Conservation (phyloP, 495 filamentous ascomycete species). For the Hapsidospora chrysogenum region DNA sequence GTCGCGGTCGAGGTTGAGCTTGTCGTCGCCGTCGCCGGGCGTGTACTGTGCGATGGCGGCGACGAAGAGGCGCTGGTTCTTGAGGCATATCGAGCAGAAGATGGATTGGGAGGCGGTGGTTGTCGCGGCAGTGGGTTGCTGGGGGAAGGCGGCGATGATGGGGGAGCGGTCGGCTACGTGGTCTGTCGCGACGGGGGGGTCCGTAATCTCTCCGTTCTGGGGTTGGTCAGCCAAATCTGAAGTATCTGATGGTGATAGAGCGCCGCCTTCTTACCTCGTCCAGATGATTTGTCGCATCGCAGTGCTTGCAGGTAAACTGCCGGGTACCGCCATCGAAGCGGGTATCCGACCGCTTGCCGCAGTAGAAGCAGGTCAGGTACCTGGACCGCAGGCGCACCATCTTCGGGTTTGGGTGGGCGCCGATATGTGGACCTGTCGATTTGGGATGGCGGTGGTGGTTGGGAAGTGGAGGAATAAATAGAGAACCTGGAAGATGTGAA, state of each 20-base stretch:
- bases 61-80: constrained; percentile 66
- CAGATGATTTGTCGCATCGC: constrained; percentile 69
- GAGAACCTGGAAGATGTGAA: too few relatives aligned
- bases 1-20: constrained; percentile 29
- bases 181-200: constrained; percentile 66
- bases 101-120: constrained; percentile 18
- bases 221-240: constrained; percentile 3
- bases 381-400: constrained; percentile 1
- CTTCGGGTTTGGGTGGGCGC: not conserved
- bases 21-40: constrained; percentile 44
- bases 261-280: constrained; percentile 38
- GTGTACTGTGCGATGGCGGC: constrained; percentile 50
- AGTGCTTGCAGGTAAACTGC: constrained; percentile 53
- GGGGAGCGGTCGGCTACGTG: too few relatives aligned
- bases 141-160: not conserved
- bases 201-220: constrained; percentile 70
- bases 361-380: constrained; percentile 57
- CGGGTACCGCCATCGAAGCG: constrained; percentile 30
- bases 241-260: too few relatives aligned
- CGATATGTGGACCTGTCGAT: too few relatives aligned
- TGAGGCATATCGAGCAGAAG: constrained; percentile 65
- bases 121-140: constrained; percentile 4
- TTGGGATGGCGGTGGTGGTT: too few relatives aligned
- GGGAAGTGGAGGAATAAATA: too few relatives aligned
- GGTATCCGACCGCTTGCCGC: constrained; percentile 42